These are phyloP conservation scores for Colletotrichum acutatum DNA, from an alignment of 2,329 filamentous ascomycete species.

Conservation along the genomic window DNA sequence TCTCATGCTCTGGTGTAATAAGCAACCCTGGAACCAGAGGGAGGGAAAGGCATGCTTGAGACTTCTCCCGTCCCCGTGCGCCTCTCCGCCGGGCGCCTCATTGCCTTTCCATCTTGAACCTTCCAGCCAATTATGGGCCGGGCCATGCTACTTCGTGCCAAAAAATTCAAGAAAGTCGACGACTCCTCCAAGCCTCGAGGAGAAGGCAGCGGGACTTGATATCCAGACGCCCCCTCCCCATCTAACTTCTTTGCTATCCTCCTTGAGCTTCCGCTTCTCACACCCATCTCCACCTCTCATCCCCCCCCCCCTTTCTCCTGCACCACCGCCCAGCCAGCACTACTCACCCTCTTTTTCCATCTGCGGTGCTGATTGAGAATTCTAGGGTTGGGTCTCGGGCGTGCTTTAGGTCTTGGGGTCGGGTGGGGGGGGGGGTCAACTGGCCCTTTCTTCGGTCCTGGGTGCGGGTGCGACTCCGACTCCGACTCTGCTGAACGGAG, in stretches of 20 bases:
- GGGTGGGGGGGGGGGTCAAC: neutral
- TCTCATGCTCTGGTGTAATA: neutral
- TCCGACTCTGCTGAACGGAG: neutral
- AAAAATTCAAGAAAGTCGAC: no score
- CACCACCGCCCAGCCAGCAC: conserved; percentile 19
- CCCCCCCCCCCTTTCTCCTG: neutral
- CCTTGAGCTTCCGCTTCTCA: neutral
- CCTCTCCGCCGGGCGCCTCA: conserved; percentile 38
- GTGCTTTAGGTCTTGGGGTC: neutral
- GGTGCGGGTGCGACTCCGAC: neutral
- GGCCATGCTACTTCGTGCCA: neutral
- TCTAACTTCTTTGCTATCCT: neutral
- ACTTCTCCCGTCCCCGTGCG: neutral
- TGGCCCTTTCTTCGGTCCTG: neutral
- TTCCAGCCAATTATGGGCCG: neutral
- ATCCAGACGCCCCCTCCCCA: neutral
- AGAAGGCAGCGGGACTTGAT: neutral
- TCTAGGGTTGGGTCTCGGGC: conserved; percentile 1
- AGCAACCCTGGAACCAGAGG: neutral
- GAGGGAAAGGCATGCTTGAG: neutral
- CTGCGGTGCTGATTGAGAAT: conserved; percentile 22
- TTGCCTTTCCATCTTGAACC: conserved; percentile 5
- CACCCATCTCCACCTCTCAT: neutral
- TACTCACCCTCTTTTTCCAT: conserved; percentile 16
- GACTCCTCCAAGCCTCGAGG: neutral